phyloP scores from a whole-genome alignment of 1,284 basidiomycete genomes.

The Vanrija sp. region DNA sequence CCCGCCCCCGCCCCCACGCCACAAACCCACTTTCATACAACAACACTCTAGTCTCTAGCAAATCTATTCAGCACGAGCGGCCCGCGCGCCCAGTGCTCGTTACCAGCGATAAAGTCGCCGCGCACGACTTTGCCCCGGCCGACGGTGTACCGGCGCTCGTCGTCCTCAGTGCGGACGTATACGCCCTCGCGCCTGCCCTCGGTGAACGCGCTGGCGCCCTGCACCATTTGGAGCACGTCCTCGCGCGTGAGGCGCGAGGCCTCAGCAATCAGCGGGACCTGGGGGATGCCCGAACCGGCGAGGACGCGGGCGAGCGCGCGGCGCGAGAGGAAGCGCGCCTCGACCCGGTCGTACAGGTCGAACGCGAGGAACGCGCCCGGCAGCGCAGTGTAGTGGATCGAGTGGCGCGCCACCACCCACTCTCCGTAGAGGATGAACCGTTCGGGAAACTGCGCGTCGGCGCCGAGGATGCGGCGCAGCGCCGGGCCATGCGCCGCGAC shows the following conservation, averaged over 20 bases:
- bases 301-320: conserved; percentile 31
- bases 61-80: conserved; percentile 51
- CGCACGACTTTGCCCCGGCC: conserved; percentile 59
- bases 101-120: conserved; percentile 60
- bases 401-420: conserved; percentile 62
- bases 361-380: conserved; percentile 55
- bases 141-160: conserved; percentile 45
- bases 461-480: conserved; percentile 52
- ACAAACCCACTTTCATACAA: too few relatives aligned
- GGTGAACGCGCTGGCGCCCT: conserved; percentile 52
- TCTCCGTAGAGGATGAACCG: conserved; percentile 61
- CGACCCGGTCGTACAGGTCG: conserved; percentile 59
- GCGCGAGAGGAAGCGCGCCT: conserved; percentile 51
- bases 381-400: conserved; percentile 57
- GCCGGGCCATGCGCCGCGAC: conserved; percentile 39
- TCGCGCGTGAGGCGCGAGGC: conserved; percentile 48
- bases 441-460: conserved; percentile 56
- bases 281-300: conserved; percentile 47
- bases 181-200: conserved; percentile 58
- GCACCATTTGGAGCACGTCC: conserved; percentile 53
- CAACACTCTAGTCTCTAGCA: background rate
- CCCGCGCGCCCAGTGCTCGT: conserved; percentile 60
- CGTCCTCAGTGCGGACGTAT: conserved; percentile 57
- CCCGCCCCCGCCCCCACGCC: too few relatives aligned
- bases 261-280: conserved; percentile 54